phyloP scores from a whole-genome alignment of 2,329 filamentous ascomycete genomes.

The Cladophialophora psammophila region DNA sequence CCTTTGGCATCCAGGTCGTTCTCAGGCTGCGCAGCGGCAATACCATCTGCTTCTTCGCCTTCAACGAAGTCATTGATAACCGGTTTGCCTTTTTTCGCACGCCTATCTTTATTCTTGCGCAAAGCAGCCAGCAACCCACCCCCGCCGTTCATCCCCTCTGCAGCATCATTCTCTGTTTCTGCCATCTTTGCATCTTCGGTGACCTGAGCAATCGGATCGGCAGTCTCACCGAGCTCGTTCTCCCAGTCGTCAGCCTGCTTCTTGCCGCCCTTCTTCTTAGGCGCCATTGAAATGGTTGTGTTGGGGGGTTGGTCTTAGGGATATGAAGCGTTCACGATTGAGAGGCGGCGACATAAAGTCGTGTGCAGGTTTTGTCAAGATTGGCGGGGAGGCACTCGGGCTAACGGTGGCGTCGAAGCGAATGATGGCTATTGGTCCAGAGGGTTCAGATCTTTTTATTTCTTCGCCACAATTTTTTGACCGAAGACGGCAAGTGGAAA shows the following conservation, averaged over 20 bases:
- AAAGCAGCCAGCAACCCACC: conserved; percentile 80
- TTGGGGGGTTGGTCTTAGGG: conserved; percentile 16
- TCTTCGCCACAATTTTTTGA: conserved; percentile 14
- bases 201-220: conserved; percentile 66
- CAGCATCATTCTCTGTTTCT: conserved; percentile 56
- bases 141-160: conserved; percentile 60
- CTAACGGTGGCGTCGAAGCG: conserved; percentile 6
- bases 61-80: conserved; percentile 76
- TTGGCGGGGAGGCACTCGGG: background rate
- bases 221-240: conserved; percentile 82
- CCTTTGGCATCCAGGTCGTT: conserved; percentile 68
- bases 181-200: conserved; percentile 53
- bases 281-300: conserved; percentile 69
- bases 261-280: conserved; percentile 87
- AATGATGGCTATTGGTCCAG: conserved; percentile 20
- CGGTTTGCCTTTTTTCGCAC: conserved; percentile 85
- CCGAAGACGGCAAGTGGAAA: background rate
- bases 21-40: conserved; percentile 50
- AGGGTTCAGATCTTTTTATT: conserved; percentile 7
- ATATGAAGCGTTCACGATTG: conserved; percentile 39
- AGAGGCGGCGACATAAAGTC: conserved; percentile 42
- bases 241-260: conserved; percentile 95
- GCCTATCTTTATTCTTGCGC: conserved; percentile 82
- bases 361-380: conserved; percentile 23
- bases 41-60: conserved; percentile 65